These are phyloP conservation scores for Raphidocelis subcapitata DNA, from an alignment of 139 green algal species.

Conservation along the genomic window DNA sequence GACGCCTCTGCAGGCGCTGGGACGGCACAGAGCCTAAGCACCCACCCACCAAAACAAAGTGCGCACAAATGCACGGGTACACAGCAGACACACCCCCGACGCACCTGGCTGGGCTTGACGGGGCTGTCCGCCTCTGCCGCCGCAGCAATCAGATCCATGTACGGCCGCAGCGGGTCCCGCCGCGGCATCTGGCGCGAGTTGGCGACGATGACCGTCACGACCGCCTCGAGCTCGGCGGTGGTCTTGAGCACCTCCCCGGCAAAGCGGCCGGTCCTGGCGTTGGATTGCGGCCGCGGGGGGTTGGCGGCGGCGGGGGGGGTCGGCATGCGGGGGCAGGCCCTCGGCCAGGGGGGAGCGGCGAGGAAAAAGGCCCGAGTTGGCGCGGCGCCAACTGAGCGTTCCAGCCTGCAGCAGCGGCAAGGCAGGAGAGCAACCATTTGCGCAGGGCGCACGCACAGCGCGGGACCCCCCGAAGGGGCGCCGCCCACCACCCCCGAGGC, in stretches of 20 bases:
- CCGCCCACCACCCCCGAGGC: not conserved
- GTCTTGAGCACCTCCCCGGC: slow-evolving; percentile 47
- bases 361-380: not conserved
- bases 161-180: slow-evolving; percentile 64
- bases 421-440: too few species aligned
- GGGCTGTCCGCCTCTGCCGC: slow-evolving; percentile 34
- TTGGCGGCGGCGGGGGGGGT: too few species aligned
- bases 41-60: not conserved
- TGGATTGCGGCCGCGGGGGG: too few species aligned
- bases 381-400: not conserved
- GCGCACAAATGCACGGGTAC: too few species aligned
- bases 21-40: not conserved
- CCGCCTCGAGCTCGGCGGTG: slow-evolving; percentile 60
- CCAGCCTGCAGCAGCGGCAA: too few species aligned
- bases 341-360: too few species aligned
- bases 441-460: too few species aligned
- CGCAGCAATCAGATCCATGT: slow-evolving; percentile 75
- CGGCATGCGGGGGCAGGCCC: too few species aligned
- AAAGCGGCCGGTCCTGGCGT: slow-evolving; percentile 49
- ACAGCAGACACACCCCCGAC: too few species aligned
- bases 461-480: too few species aligned
- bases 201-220: slow-evolving; percentile 61
- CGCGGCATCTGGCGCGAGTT: slow-evolving; percentile 74
- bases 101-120: not conserved
- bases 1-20: not conserved